Evolutionary conservation across 768 basidiomycete genomes (phyloP).

Genomic region (Suillus bovinus): DNA sequence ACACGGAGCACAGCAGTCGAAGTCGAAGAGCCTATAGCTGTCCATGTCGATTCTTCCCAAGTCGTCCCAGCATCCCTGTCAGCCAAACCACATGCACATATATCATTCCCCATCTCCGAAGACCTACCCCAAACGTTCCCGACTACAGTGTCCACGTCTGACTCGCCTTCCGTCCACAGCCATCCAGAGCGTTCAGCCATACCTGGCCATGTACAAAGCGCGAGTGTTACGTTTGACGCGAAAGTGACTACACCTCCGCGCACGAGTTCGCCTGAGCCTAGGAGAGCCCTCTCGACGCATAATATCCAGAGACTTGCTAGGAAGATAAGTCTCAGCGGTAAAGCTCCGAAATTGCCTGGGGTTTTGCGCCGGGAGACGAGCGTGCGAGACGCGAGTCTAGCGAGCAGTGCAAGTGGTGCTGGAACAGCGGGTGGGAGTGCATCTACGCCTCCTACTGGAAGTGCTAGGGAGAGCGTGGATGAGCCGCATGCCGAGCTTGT

Average conservation of each 20-base stretch:
- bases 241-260: constrained; percentile 59
- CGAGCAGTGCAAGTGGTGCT: background rate
- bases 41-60: constrained; percentile 21
- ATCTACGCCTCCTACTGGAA: constrained; percentile 25
- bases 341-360: constrained; percentile 21
- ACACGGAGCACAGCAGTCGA: constrained; percentile 28
- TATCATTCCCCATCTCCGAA: constrained; percentile 39
- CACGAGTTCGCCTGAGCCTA: constrained; percentile 69
- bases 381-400: constrained; percentile 25
- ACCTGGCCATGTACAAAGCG: constrained; percentile 23
- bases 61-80: constrained; percentile 17
- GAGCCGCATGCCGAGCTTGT: constrained; percentile 33
- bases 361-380: constrained; percentile 33
- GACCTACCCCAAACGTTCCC: constrained; percentile 25
- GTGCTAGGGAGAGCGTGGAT: constrained; percentile 33
- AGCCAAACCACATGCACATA: constrained; percentile 11
- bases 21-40: constrained; percentile 10
- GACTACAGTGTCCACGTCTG: constrained; percentile 33
- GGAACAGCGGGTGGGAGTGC: background rate
- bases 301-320: constrained; percentile 83
- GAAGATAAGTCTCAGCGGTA: constrained; percentile 57
- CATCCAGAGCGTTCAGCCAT: constrained; percentile 11
- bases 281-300: constrained; percentile 79
- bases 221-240: constrained; percentile 69
- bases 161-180: constrained; percentile 31